These are phyloP conservation scores for Phytopythium sindhum DNA, from an alignment of 352 stramenopile species.

Conservation along the genomic window DNA sequence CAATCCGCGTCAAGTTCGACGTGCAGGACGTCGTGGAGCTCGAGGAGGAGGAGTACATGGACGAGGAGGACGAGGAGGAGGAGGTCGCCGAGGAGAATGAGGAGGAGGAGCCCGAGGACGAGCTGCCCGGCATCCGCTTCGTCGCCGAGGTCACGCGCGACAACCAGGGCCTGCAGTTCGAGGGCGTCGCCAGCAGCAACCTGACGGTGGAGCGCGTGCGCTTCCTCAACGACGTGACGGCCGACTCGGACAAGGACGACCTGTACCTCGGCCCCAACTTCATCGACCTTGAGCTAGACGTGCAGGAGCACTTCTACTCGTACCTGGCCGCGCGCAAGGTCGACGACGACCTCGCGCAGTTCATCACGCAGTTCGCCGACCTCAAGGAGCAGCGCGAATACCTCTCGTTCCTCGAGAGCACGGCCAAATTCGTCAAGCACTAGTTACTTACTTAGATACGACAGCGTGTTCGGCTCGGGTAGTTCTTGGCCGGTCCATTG, in stretches of 20 bases:
- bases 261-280: conserved; percentile 80
- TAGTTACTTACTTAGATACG: conserved; percentile 21
- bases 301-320: conserved; percentile 78
- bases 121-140: conserved; percentile 76
- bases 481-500: not conserved
- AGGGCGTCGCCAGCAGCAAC: conserved; percentile 80
- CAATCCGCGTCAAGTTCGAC: conserved; percentile 80
- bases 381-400: conserved; percentile 88
- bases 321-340: conserved; percentile 78
- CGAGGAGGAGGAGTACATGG: conserved; percentile 53
- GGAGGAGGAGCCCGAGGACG: conserved; percentile 61
- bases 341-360: conserved; percentile 81
- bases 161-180: conserved; percentile 77
- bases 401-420: conserved; percentile 68
- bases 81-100: conserved; percentile 26
- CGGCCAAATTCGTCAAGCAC: conserved; percentile 68
- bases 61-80: conserved; percentile 48
- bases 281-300: conserved; percentile 79
- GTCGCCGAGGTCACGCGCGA: conserved; percentile 66
- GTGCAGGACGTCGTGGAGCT: conserved; percentile 70
- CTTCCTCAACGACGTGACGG: conserved; percentile 52
- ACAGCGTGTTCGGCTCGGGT: not conserved
- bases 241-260: conserved; percentile 56
- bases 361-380: conserved; percentile 82
- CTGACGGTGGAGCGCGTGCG: conserved; percentile 76